These are phyloP conservation scores for Areca catechu DNA, from an alignment of 176 grass and related monocot genomes.

Conservation along the genomic window DNA sequence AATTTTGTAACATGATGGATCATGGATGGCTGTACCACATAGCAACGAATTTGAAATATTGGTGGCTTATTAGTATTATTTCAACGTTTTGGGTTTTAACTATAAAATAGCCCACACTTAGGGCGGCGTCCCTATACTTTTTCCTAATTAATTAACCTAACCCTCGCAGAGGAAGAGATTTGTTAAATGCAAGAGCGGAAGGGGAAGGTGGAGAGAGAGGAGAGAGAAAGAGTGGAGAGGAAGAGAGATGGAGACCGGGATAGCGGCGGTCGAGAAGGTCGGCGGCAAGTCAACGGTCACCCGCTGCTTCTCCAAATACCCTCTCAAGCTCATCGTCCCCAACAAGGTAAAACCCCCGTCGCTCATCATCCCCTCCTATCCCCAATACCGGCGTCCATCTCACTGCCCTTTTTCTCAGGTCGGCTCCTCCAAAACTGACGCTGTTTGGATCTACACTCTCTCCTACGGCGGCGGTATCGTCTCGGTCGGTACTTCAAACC, in stretches of 20 bases:
- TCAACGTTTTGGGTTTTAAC: no score
- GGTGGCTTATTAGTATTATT: no score
- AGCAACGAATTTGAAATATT: no score
- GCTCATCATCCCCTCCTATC: not conserved
- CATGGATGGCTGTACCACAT: no score
- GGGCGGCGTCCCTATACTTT: no score
- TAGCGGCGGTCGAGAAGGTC: slow-evolving; percentile 67
- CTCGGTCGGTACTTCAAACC: slow-evolving; percentile 29
- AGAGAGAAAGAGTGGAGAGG: not conserved
- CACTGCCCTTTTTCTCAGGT: slow-evolving; percentile 17
- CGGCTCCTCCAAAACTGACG: slow-evolving; percentile 28
- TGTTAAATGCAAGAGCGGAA: no score
- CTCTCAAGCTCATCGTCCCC: slow-evolving; percentile 82
- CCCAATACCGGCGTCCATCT: not conserved
- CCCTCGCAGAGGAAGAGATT: no score
- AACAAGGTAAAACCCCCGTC: slow-evolving; percentile 32
- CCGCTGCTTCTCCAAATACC: slow-evolving; percentile 76
- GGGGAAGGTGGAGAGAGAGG: not conserved
- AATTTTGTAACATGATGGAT: no score
- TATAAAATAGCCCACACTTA: no score
- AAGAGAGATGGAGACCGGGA: slow-evolving; percentile 35
- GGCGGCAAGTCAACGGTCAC: slow-evolving; percentile 57
- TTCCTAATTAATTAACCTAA: no score
- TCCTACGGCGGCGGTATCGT: slow-evolving; percentile 93
- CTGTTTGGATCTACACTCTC: slow-evolving; percentile 74